phyloP scores from a whole-genome alignment of 495 filamentous ascomycete genomes.

The Tuber melanosporum region DNA sequence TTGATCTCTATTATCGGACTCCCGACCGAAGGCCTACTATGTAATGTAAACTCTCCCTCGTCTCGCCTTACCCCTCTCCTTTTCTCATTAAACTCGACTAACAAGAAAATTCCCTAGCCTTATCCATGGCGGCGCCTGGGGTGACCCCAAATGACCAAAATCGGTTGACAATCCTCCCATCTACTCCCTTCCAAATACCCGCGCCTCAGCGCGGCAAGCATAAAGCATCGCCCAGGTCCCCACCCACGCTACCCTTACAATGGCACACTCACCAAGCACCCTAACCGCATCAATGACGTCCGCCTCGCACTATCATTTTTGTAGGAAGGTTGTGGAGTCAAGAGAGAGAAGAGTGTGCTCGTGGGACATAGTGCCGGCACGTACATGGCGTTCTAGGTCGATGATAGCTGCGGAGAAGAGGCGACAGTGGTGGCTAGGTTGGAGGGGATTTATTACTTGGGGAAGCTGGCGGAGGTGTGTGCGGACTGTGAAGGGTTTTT shows the following conservation, averaged over 20 bases:
- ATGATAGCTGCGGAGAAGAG: conserved; percentile 36
- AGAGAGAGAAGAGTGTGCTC: conserved; percentile 53
- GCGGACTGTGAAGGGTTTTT: conserved; percentile 56
- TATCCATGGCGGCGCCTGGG: conserved; percentile 88
- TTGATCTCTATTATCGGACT: conserved; percentile 25
- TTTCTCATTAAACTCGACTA: neutral
- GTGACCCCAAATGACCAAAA: conserved; percentile 61
- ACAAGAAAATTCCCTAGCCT: conserved; percentile 47
- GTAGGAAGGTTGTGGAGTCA: conserved; percentile 51
- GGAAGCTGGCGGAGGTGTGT: conserved; percentile 49
- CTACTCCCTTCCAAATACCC: conserved; percentile 42
- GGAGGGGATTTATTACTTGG: conserved; percentile 62
- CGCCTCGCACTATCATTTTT: conserved; percentile 57
- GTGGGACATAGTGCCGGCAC: conserved; percentile 73
- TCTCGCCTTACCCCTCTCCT: neutral
- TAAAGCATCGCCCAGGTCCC: conserved; percentile 75
- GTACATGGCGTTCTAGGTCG: conserved; percentile 62
- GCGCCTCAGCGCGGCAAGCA: conserved; percentile 55
- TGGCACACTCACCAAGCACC: conserved; percentile 49
- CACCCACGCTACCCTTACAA: conserved; percentile 53
- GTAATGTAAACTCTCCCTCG: conserved; percentile 45
- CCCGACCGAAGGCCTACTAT: conserved; percentile 44
- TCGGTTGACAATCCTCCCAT: conserved; percentile 49
- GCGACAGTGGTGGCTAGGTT: conserved; percentile 51
- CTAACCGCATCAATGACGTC: conserved; percentile 68